Evolutionary conservation across 768 basidiomycete genomes (phyloP).

Genomic region (Mycena kentingensis): DNA sequence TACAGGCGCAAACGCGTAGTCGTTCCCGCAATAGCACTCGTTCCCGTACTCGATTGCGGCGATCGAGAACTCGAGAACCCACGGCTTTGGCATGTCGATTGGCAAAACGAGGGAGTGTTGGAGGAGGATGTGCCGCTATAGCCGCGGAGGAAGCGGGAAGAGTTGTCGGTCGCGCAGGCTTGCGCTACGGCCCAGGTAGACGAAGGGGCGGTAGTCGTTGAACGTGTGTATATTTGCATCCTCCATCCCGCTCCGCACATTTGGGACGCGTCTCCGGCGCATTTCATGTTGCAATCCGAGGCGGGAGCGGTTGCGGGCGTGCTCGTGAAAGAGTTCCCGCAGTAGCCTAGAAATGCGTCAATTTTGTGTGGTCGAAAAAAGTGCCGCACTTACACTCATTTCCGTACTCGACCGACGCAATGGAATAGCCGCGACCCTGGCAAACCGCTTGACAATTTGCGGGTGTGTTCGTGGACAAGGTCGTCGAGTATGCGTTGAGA

Average conservation of each 20-base stretch:
- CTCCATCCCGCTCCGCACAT: neutral
- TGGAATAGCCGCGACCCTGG: constrained; percentile 27
- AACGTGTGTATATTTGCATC: neutral
- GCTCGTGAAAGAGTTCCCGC: neutral
- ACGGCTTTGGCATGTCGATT: constrained; percentile 1
- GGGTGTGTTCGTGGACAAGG: constrained; percentile 28
- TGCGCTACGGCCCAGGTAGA: neutral
- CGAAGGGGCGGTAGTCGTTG: neutral
- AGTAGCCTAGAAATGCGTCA: neutral
- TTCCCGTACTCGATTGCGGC: constrained; percentile 11
- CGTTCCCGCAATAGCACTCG: constrained; percentile 5
- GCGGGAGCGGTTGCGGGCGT: neutral
- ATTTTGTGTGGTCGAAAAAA: no score
- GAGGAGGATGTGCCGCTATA: constrained; percentile 2
- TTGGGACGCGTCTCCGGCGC: no score
- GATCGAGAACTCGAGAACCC: constrained; percentile 1
- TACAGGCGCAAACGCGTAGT: neutral
- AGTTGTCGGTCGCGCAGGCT: constrained; percentile 11
- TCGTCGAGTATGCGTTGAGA: constrained; percentile 25
- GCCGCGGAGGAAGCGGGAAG: constrained; percentile 3
- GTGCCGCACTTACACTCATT: constrained; percentile 34
- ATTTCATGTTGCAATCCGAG: neutral
- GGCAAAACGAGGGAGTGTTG: constrained; percentile 9
- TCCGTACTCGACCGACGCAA: constrained; percentile 36
- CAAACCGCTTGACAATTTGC: constrained; percentile 33